phyloP scores from a whole-genome alignment of 139 green algal genomes.

The Chlamydomonas urium region DNA sequence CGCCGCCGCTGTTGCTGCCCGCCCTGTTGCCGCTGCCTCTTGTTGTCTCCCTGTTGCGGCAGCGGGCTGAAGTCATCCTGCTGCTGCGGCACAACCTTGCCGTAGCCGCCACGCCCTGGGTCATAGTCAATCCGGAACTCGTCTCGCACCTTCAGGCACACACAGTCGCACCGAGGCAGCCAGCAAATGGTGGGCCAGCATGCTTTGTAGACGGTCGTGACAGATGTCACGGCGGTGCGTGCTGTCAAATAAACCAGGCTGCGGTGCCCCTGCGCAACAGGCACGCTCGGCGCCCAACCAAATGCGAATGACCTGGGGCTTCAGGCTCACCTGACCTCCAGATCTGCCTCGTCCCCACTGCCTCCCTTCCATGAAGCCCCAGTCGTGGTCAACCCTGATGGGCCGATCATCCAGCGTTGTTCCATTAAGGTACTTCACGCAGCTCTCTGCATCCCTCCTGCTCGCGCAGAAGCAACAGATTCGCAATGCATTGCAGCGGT shows the following conservation, averaged over 20 bases:
- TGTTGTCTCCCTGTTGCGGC: not conserved
- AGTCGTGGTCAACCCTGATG: conserved; percentile 96
- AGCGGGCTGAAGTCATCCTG: conserved; percentile 11
- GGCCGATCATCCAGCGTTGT: conserved; percentile 88
- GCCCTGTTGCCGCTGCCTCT: not conserved
- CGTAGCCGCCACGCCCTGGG: conserved; percentile 71
- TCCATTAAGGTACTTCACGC: conserved; percentile 71
- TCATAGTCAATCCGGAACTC: conserved; percentile 96
- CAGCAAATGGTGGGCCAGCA: too few species aligned
- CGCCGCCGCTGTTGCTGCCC: not conserved
- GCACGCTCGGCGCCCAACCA: not conserved
- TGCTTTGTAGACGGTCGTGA: too few species aligned
- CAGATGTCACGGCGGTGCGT: too few species aligned
- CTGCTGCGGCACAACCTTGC: conserved; percentile 42
- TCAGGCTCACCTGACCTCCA: conserved; percentile 77
- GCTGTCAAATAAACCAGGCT: not conserved
- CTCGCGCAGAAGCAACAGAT: not conserved
- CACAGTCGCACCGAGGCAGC: not conserved
- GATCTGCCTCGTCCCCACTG: conserved; percentile 89
- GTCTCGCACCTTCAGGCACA: conserved; percentile 79
- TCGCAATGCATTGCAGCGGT: not conserved
- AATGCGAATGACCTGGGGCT: not conserved
- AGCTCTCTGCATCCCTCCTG: not conserved
- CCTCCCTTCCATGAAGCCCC: conserved; percentile 95
- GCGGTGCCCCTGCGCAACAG: not conserved